A percentile compares a stretch with the other conserved stretches of the same genome.
These are phyloP conservation scores for Royoungia palumana DNA, from an alignment of 768 basidiomycete species.

Conservation along the genomic window DNA sequence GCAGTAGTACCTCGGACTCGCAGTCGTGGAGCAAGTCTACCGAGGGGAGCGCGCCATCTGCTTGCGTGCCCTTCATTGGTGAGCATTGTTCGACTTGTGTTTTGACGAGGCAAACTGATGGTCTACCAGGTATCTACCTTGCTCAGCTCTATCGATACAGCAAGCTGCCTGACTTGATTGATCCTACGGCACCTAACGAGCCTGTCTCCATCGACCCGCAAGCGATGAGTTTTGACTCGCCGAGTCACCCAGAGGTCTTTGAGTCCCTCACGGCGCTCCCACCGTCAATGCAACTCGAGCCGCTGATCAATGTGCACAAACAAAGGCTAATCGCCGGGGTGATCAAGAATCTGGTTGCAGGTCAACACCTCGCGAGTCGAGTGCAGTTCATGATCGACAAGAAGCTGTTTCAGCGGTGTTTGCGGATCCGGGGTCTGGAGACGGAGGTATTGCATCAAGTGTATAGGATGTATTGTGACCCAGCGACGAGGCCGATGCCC, in stretches of 20 bases:
- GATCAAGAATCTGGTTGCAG: constrained; percentile 76
- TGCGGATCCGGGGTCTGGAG: constrained; percentile 66
- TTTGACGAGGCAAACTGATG: not conserved
- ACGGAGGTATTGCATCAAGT: constrained; percentile 51
- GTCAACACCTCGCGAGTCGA: constrained; percentile 77
- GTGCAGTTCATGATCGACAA: constrained; percentile 70
- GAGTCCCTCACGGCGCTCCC: constrained; percentile 68
- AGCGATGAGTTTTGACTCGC: constrained; percentile 62
- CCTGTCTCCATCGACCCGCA: constrained; percentile 60
- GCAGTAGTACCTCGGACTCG: constrained; percentile 42
- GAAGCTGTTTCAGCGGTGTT: constrained; percentile 72
- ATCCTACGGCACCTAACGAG: constrained; percentile 75
- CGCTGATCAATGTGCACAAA: constrained; percentile 86
- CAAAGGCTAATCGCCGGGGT: constrained; percentile 78
- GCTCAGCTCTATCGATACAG: constrained; percentile 63
- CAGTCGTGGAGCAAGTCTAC: constrained; percentile 36
- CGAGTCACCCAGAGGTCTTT: constrained; percentile 78
- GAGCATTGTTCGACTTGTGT: constrained; percentile 19
- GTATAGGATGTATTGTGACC: constrained; percentile 34
- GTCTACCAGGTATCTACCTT: constrained; percentile 64
- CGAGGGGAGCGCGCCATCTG: constrained; percentile 44
- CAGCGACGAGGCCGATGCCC: constrained; percentile 13
- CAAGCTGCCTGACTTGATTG: constrained; percentile 74
- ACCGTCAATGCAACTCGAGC: constrained; percentile 74
- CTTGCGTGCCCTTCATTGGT: constrained; percentile 86